Conservation (phyloP, 306 rosid genomes). For the Dryas drummondii region DNA sequence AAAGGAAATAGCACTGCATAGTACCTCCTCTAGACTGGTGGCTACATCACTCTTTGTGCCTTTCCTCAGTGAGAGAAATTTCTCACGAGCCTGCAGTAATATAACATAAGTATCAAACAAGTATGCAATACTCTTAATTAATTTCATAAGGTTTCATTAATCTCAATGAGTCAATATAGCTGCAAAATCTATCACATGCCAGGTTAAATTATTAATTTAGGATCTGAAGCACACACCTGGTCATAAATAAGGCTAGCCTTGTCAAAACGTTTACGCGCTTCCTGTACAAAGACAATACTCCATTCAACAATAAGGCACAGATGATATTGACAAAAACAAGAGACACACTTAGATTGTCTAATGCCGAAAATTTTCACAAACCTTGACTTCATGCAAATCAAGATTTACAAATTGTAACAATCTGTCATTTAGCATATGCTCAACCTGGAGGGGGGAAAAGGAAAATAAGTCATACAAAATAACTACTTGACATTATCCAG, state of each 20-base stretch:
- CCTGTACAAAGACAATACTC: conserved; percentile 67
- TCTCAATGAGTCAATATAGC: not conserved
- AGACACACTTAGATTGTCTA: not conserved
- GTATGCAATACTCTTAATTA: not conserved
- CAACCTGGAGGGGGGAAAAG: conserved; percentile 59
- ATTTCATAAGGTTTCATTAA: not conserved
- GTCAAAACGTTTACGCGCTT: conserved; percentile 96
- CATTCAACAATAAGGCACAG: conserved; percentile 9
- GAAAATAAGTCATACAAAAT: conserved; percentile 34
- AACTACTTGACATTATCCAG: conserved; percentile 10
- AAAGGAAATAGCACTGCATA: conserved; percentile 20
- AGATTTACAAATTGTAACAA: conserved; percentile 87
- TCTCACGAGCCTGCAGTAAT: conserved; percentile 84
- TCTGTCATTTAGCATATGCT: conserved; percentile 97
- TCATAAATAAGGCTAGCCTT: conserved; percentile 97
- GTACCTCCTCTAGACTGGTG: conserved; percentile 79
- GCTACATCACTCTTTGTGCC: conserved; percentile 90
- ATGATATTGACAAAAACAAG: not conserved
- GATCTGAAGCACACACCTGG: conserved; percentile 62
- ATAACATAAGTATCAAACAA: conserved; percentile 23
- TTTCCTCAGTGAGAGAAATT: conserved; percentile 84
- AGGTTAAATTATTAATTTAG: conserved; percentile 14
- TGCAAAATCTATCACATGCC: not conserved
- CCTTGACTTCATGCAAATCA: conserved; percentile 99
- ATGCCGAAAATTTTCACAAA: conserved; percentile 13